These are phyloP conservation scores for Syzygium malaccense DNA, from an alignment of 441 rosid species.

Conservation along the genomic window DNA sequence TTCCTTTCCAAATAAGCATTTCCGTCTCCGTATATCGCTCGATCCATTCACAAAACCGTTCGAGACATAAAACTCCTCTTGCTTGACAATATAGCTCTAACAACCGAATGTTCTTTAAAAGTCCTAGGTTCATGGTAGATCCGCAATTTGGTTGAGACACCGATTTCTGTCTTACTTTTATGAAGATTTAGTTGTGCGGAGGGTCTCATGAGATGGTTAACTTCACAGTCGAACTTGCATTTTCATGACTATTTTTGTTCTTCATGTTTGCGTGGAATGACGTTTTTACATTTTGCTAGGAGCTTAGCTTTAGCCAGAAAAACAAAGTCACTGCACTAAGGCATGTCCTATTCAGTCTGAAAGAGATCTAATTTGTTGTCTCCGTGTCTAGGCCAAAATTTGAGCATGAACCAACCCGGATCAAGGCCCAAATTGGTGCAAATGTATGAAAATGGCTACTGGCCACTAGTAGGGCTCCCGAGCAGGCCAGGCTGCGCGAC, in stretches of 20 bases:
- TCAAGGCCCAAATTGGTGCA: not conserved
- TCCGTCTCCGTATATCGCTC: not conserved
- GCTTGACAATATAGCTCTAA: not conserved
- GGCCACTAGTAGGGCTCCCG: not conserved
- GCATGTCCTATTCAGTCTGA: no score
- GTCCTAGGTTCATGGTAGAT: not conserved
- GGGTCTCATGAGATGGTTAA: no score
- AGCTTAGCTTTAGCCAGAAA: no score
- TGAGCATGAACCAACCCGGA: no score
- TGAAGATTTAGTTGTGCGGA: no score
- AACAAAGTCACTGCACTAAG: no score
- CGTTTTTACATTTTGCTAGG: no score
- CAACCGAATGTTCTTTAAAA: no score
- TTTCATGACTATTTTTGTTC: no score
- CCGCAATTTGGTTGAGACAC: not conserved
- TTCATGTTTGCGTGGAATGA: no score
- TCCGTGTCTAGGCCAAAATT: not conserved
- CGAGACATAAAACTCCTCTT: not conserved
- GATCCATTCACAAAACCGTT: not conserved
- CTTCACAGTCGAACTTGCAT: no score
- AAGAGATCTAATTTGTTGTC: not conserved
- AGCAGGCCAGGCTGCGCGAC: accelerated
- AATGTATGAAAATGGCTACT: not conserved
- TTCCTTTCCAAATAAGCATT: not conserved
- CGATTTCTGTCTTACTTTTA: no score